Evolutionary conservation across 805 yeast genomes (phyloP).

Genomic region (Kodamaea sagamina): DNA sequence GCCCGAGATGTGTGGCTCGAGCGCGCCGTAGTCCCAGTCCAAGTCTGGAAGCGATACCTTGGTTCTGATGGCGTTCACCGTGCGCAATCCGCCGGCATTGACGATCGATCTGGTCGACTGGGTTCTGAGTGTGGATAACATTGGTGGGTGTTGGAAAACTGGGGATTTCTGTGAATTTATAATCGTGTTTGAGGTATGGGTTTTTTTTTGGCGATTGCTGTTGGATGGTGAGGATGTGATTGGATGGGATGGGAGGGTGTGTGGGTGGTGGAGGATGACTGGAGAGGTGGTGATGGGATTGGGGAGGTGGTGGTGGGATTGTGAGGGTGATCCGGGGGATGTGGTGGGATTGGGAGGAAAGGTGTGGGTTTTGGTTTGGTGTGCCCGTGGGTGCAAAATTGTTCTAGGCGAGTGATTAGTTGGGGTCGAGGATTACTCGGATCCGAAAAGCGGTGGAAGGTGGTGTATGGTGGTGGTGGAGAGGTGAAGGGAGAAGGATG

Average conservation of each 20-base stretch:
- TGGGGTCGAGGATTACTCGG: no score
- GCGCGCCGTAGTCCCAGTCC: conserved; percentile 79
- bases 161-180: conserved; percentile 3
- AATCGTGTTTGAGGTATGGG: not conserved
- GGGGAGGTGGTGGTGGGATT: no score
- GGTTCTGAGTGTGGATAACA: conserved; percentile 5
- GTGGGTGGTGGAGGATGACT: not conserved
- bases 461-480: not conserved
- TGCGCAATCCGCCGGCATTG: not conserved
- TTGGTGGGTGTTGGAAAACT: not conserved
- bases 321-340: not conserved
- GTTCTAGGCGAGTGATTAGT: not conserved
- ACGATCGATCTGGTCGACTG: not conserved
- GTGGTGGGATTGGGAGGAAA: not conserved
- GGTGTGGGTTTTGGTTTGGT: not conserved
- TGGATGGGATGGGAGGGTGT: not conserved
- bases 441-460: not conserved
- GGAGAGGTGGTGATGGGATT: not conserved
- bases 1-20: conserved; percentile 85
- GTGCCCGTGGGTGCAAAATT: not conserved
- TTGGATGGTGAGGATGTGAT: not conserved
- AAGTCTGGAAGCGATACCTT: conserved; percentile 78
- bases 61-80: conserved; percentile 44
- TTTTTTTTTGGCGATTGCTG: not conserved
- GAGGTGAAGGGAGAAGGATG: not conserved